Evolutionary conservation across 768 basidiomycete species (phyloP), one percentile per base, ranked within the genome.

Genomic region (Mycena vulgaris): DNA sequence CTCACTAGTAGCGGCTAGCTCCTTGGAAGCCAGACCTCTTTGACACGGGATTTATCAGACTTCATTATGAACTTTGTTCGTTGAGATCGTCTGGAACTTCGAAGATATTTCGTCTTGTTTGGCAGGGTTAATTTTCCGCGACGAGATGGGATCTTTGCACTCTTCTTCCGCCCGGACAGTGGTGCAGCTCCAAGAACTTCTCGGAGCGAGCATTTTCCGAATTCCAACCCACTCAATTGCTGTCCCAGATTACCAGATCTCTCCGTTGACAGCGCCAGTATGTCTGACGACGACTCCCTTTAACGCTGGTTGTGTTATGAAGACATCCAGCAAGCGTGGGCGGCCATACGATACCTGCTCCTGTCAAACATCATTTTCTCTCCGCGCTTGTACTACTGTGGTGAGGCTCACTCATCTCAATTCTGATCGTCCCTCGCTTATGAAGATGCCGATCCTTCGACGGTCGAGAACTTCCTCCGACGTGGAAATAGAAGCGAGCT

Each of bases 391-490:
- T 27, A 25, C 30, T 19, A n/a, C n/a, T 28, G 8, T 33, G 53
- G 16, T 66, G 25, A 30, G 25, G 28, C 51, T 31, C 4, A 55
- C 48, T 59, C 8, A 16, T 25, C n/a, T 48, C 49, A 51, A 27
- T 2, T 17, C 28, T 63, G 61, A 69, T 69, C 23, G 68, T 60
- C 9, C 68, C 68, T 62, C 23, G 48, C 48, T 69, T 63, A 40
- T 37, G 25, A 9, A 63, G 13, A 13, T 40, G 25, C 62, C 30
- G 25, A 37, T 42, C 48, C 19, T 57, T 35, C 66, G 55, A 63
- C 68, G 68, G 68, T 28, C 61, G 39, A 48, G 11, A 69, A 63
- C 6, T 69, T 28, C 25, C 66, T 63, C 61, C 68, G 55, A 39
- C 35, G 23, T 28, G 40, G 31, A 11, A 45, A 52, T 53, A 17